phyloP scores from a whole-genome alignment of 2,329 filamentous ascomycete species.

The Fusarium burgessii region DNA sequence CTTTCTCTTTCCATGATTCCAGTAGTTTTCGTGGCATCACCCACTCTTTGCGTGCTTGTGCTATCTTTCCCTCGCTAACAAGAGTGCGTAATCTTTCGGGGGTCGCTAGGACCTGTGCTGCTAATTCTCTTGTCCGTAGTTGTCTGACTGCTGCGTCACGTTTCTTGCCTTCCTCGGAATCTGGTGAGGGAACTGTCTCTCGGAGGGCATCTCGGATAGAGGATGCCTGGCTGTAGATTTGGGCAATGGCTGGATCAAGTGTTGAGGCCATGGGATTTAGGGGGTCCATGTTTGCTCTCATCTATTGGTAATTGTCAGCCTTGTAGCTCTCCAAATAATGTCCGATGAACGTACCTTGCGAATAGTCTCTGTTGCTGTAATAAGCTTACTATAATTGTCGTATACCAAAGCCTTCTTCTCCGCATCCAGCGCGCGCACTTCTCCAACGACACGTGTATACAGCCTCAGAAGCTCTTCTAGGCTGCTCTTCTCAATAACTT shows the following conservation, averaged over 20 bases:
- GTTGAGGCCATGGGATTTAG: conserved; percentile 79
- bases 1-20: conserved; percentile 65
- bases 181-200: conserved; percentile 60
- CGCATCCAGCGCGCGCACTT: conserved; percentile 90
- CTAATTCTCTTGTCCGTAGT: conserved; percentile 65
- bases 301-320: conserved; percentile 56
- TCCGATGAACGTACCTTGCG: conserved; percentile 66
- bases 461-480: conserved; percentile 76
- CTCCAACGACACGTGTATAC: conserved; percentile 78
- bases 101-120: conserved; percentile 70
- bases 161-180: conserved; percentile 54
- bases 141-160: conserved; percentile 50
- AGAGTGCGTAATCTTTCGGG: conserved; percentile 70
- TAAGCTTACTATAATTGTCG: conserved; percentile 97
- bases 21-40: conserved; percentile 65
- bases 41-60: conserved; percentile 71
- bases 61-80: conserved; percentile 68
- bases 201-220: conserved; percentile 66
- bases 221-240: conserved; percentile 75
- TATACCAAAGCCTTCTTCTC: conserved; percentile 98
- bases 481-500: conserved; percentile 70
- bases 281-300: conserved; percentile 85
- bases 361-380: conserved; percentile 96
- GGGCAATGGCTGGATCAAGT: conserved; percentile 77
- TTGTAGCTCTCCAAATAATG: too few species aligned